Evolutionary conservation across 2,329 filamentous ascomycete genomes (phyloP), one percentile per base, ranked within the genome.

Genomic region (Fusarium acutatum): DNA sequence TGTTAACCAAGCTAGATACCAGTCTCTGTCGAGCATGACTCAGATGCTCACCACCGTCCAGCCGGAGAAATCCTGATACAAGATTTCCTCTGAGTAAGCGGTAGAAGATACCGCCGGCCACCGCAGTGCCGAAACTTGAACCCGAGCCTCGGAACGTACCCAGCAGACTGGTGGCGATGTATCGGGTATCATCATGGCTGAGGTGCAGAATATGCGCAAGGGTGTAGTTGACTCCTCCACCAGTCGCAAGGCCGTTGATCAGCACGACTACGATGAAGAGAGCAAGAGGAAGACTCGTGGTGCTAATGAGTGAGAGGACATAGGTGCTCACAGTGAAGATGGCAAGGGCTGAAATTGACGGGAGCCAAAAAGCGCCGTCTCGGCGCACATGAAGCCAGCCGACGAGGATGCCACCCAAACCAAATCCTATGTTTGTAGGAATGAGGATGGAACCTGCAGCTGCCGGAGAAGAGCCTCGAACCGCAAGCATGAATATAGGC

Each of bases 121-220:
- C 92, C 0, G 94, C 90, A 3, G 92, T 92, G 6, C 94, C 94
- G 75, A 97, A 96, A 58, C 90, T 93, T 20, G 93, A 93, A 0
- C 93, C 93, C 72, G 96, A 95, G 10, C 93, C 93, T 8, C 94
- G 88, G 82, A 96, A 96, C 2, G 94, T 97, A 34, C 92, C 90
- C 8, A 96, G 82, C 46, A 97, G 84, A 18, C 93, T 92, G 1
- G 92, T 94, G 7, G 92, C 90, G 56, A 96, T 90, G 77, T 93
- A 94, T 76, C 95, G 93, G 2, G 90, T 89, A 12, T 89, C 86
- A 1, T 88, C 85, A 0, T 85, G 84, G 1, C 92, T 93, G 10
- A 96, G 85, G 79, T 96, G 93, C 9, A 97, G 86, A 10, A 95
- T 81, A 77, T 97, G 94, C 0, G 94, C 93, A 6, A 97, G 87